Conservation (phyloP, 306 rosid genomes). For the Rosa rugosa region DNA sequence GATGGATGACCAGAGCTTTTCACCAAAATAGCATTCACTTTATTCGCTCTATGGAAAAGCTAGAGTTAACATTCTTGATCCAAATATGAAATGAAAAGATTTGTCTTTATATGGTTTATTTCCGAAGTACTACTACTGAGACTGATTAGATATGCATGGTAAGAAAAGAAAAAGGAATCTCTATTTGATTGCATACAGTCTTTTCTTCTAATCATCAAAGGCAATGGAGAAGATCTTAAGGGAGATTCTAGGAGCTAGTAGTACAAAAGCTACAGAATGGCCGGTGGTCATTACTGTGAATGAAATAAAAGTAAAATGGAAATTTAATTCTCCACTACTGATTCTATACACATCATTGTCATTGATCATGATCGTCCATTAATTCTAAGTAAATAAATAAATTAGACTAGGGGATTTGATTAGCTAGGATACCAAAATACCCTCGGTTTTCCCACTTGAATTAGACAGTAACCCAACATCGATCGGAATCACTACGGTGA, state of each 20-base stretch:
- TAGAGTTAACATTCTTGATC: not conserved
- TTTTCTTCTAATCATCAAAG: slow-evolving; percentile 21
- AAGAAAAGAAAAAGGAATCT: slow-evolving; percentile 28
- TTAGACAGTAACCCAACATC: not conserved
- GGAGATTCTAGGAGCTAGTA: slow-evolving; percentile 21
- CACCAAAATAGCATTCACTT: not conserved
- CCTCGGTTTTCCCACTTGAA: slow-evolving; percentile 75
- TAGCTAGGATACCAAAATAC: slow-evolving; percentile 60
- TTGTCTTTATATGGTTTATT: not conserved
- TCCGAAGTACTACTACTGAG: not conserved
- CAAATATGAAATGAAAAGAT: not conserved
- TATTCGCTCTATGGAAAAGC: slow-evolving; percentile 24
- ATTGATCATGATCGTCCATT: slow-evolving; percentile 20
- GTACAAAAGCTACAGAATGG: slow-evolving; percentile 6
- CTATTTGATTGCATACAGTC: slow-evolving; percentile 23
- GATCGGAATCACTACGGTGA: slow-evolving; percentile 31
- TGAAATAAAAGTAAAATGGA: slow-evolving; percentile 8
- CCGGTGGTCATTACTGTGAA: not conserved
- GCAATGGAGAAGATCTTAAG: slow-evolving; percentile 6
- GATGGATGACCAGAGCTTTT: not conserved
- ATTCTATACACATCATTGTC: slow-evolving; percentile 33
- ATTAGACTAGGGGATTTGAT: not conserved
- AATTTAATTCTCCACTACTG: slow-evolving; percentile 21
- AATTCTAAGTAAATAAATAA: not conserved
- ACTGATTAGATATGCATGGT: not conserved